Conservation (phyloP, 305 asterid species). For the Ilex paraguariensis region DNA sequence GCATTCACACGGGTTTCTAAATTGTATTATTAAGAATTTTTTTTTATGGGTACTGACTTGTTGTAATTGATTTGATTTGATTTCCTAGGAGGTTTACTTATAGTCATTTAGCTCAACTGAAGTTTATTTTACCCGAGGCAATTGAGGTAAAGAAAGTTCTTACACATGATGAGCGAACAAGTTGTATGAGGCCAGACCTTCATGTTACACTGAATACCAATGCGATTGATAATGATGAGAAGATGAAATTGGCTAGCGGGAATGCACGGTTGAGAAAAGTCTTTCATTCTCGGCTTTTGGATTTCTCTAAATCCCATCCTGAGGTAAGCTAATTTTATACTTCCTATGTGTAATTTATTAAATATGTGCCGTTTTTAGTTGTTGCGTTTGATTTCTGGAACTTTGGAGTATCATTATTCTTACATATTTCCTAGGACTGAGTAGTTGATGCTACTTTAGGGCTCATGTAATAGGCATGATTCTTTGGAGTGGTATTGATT, state of each 20-base stretch:
- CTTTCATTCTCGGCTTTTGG: conserved; percentile 51
- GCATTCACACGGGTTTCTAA: not conserved
- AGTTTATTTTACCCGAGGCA: conserved; percentile 84
- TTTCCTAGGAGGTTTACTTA: conserved; percentile 67
- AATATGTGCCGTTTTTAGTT: too few relatives aligned
- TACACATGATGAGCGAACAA: conserved; percentile 57
- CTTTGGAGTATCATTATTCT: too few relatives aligned
- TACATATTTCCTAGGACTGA: not conserved
- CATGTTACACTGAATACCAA: conserved; percentile 22
- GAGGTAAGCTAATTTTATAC: conserved; percentile 38
- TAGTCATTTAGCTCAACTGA: conserved; percentile 73
- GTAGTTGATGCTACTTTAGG: conserved; percentile 1
- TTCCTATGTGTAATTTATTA: not conserved
- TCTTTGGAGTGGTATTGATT: too few relatives aligned
- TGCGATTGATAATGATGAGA: conserved; percentile 35
- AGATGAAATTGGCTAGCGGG: conserved; percentile 35
- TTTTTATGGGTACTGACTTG: too few relatives aligned
- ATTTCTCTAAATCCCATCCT: conserved; percentile 60
- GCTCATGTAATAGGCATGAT: too few relatives aligned
- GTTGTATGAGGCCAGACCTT: conserved; percentile 77
- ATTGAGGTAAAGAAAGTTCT: conserved; percentile 62
- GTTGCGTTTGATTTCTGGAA: too few relatives aligned
- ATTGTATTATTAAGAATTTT: too few relatives aligned
- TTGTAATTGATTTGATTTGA: not conserved
- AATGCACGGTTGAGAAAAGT: conserved; percentile 52